These are phyloP conservation scores for Pythium vanterpoolii DNA, from an alignment of 352 stramenopile species.

Conservation along the genomic window DNA sequence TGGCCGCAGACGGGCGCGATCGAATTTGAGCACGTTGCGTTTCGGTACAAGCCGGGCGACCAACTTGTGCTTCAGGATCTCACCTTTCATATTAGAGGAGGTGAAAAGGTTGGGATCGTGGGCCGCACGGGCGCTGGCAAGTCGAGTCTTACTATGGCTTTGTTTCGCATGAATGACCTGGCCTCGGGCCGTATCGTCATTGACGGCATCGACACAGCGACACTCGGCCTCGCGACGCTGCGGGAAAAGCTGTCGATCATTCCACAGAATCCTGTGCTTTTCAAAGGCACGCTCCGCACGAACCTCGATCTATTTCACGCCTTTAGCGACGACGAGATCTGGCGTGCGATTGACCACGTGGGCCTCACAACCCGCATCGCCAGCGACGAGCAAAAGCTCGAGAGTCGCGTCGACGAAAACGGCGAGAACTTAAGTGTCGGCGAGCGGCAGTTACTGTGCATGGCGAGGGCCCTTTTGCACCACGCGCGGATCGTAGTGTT, in stretches of 20 bases:
- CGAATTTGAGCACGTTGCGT: constrained; percentile 77
- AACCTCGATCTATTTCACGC: constrained; percentile 91
- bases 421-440: constrained; percentile 91
- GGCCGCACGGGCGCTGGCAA: constrained; percentile 87
- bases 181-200: constrained; percentile 85
- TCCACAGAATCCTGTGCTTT: constrained; percentile 91
- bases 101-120: constrained; percentile 87
- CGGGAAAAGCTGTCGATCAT: constrained; percentile 90
- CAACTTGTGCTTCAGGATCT: constrained; percentile 36
- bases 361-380: constrained; percentile 49
- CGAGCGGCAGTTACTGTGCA: constrained; percentile 15
- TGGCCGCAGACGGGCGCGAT: constrained; percentile 85
- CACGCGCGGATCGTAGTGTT: constrained; percentile 69
- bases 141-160: constrained; percentile 80
- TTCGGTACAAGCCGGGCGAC: constrained; percentile 88
- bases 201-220: constrained; percentile 80
- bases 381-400: constrained; percentile 39
- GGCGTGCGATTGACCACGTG: constrained; percentile 42
- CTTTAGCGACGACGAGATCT: constrained; percentile 70
- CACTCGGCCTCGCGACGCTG: constrained; percentile 76
- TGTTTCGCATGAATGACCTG: constrained; percentile 93
- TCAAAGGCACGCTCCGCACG: constrained; percentile 84
- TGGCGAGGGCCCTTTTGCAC: constrained; percentile 51
- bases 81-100: constrained; percentile 50
- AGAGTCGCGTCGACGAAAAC: constrained; percentile 86